A percentile compares a stretch with the other conserved stretches of the same genome.
These are phyloP conservation scores for Chytriomyces hyalinus DNA, from an alignment of 192 early-diverging fungal species.

Conservation along the genomic window DNA sequence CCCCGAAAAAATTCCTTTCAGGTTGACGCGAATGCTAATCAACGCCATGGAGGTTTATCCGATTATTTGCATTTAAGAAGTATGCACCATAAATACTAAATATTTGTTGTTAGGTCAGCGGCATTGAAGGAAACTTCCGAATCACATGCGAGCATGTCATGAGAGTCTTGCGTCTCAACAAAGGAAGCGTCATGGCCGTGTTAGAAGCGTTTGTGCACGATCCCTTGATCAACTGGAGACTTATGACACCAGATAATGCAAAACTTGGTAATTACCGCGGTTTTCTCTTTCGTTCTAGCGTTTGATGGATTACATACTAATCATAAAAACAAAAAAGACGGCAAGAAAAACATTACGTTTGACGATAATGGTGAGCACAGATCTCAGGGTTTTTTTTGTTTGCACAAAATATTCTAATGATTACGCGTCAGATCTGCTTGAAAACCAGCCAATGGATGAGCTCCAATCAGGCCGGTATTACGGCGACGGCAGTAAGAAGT, in stretches of 20 bases:
- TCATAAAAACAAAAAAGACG: background rate
- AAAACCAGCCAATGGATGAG: background rate
- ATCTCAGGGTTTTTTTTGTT: background rate
- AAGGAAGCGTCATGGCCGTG: conserved; percentile 89
- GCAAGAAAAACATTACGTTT: conserved; percentile 5
- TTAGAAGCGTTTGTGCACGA: conserved; percentile 93
- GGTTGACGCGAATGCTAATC: conserved; percentile 88
- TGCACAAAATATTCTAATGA: background rate
- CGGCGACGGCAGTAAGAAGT: conserved; percentile 18
- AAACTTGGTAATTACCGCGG: conserved; percentile 4
- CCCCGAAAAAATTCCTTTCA: conserved; percentile 92
- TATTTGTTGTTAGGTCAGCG: conserved; percentile 52
- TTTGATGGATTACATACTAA: background rate
- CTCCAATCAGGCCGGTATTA: conserved; percentile 13
- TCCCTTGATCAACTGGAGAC: conserved; percentile 81
- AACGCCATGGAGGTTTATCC: conserved; percentile 83
- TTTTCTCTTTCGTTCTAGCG: background rate
- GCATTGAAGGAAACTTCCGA: conserved; percentile 88
- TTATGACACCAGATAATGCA: conserved; percentile 51
- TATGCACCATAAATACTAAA: background rate
- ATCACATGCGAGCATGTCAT: conserved; percentile 89
- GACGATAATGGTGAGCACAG: conserved; percentile 5
- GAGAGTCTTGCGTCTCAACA: conserved; percentile 82
- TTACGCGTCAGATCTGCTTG: background rate
- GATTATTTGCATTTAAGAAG: background rate